phyloP scores from a whole-genome alignment of 805 yeast species.

The Metschnikowia noctiluminum region DNA sequence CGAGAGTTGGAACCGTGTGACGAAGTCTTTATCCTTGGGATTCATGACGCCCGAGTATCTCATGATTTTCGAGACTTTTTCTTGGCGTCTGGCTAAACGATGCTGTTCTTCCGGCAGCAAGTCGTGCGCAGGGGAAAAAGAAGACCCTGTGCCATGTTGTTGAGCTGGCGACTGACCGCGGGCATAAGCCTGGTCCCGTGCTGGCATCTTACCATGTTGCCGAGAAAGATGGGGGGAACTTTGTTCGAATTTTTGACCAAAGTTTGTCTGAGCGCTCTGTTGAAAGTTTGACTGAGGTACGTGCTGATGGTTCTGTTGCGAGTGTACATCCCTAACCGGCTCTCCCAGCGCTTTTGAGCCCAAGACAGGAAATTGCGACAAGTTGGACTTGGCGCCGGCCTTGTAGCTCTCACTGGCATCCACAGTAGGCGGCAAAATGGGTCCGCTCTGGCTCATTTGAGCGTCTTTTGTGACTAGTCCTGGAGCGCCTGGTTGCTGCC shows the following conservation, averaged over 20 bases:
- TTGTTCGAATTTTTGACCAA: not conserved
- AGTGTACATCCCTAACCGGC: constrained; percentile 12
- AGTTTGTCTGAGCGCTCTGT: not conserved
- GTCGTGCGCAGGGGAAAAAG: not conserved
- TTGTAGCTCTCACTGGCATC: not conserved
- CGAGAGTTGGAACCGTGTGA: constrained; percentile 89
- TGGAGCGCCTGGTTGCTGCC: too few species aligned
- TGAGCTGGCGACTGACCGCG: too few species aligned
- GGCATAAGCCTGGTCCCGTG: too few species aligned
- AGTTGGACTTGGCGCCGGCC: constrained; percentile 19
- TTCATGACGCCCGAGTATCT: constrained; percentile 93
- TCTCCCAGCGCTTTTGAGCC: constrained; percentile 40
- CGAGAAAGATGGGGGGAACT: not conserved
- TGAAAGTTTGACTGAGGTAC: not conserved
- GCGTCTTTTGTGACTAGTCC: not conserved
- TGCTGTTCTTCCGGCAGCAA: constrained; percentile 68
- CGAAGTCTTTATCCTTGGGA: constrained; percentile 94
- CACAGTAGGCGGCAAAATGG: not conserved
- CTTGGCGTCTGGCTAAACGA: constrained; percentile 62
- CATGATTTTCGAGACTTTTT: constrained; percentile 70
- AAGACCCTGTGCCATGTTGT: too few species aligned
- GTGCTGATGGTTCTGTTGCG: not conserved
- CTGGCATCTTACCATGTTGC: too few species aligned
- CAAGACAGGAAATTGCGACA: constrained; percentile 54
- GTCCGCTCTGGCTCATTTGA: not conserved